Evolutionary conservation across 2,329 filamentous ascomycete genomes (phyloP), one percentile per base, ranked within the genome.

Genomic region (Colletotrichum horii): DNA sequence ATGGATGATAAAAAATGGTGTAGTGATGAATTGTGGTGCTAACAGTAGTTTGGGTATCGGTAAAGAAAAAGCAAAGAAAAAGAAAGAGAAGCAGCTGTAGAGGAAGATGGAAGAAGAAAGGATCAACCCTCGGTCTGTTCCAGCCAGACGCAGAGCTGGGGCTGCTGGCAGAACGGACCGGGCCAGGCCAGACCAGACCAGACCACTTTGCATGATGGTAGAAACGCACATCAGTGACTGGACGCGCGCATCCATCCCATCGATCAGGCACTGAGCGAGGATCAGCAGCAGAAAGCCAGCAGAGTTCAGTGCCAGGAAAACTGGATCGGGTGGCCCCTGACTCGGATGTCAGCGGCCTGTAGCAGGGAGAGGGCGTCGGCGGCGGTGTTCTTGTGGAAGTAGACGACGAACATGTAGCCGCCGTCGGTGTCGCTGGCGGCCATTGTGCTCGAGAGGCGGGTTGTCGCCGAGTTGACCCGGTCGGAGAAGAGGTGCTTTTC

Each of bases 321-420:
- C 61, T 72, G 68, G 62, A 75, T 62, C 61, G 66, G 61, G 55
- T 75, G 62, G 52, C 72, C 72, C 64, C 72, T 71, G 62, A 75
- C 72, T 55, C 72, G 68, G 62, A 75, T 75, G 69, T 75, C 72
- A 9, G 72, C 72, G 62, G 72, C 69, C 38, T 64, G 52, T 15
- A 75, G 62, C 69, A 72, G n/a, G 15, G 68, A 69, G 61, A 75
- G 72, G 30, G 72, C 72, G 62, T 75, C 62, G 62, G 68, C 69
- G 36, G 72, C 72, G n/a, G 69, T 34, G 62, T 52, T 61, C 68
- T 75, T 75, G 68, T 75, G 72, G 62, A 75, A 75, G 72, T 75
- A 75, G 72, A 75, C n/a, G 62, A 75, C 72, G 26, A 75, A 75
- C 14, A 55, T 19, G 72, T 67, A 75, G 55, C 61, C 72, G 22